Conservation (phyloP, 2,329 filamentous ascomycete species). For the Phaeosphaeria sp. region DNA sequence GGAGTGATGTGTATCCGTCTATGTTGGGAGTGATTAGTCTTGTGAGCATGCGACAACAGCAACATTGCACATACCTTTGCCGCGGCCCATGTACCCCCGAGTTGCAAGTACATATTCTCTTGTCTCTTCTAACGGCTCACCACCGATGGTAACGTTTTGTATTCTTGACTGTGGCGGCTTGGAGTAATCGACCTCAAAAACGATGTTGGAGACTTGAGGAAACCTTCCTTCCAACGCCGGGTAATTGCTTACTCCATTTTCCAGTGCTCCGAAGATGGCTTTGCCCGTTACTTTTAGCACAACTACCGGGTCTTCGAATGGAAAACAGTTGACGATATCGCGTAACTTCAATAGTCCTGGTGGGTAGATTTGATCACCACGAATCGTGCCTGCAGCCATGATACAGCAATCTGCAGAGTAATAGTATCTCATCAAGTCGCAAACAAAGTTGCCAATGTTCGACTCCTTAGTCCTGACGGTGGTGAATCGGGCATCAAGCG, state of each 20-base stretch:
- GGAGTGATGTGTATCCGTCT: slow-evolving; percentile 79
- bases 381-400: slow-evolving; percentile 23
- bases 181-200: slow-evolving; percentile 73
- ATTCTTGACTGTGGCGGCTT: slow-evolving; percentile 68
- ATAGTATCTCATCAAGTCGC: slow-evolving; percentile 86
- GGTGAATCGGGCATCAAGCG: slow-evolving; percentile 84
- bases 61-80: slow-evolving; percentile 68
- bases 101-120: slow-evolving; percentile 77
- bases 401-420: slow-evolving; percentile 69
- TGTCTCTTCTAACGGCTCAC: slow-evolving; percentile 65
- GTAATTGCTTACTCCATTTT: slow-evolving; percentile 81
- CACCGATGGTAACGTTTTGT: slow-evolving; percentile 66
- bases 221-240: slow-evolving; percentile 85
- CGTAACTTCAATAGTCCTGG: slow-evolving; percentile 78
- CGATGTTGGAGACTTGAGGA: slow-evolving; percentile 85
- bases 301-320: slow-evolving; percentile 89
- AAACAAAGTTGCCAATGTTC: slow-evolving; percentile 89
- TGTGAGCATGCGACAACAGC: too few species aligned
- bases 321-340: slow-evolving; percentile 88
- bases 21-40: too few species aligned
- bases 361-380: slow-evolving; percentile 78
- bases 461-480: slow-evolving; percentile 79
- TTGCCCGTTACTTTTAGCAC: slow-evolving; percentile 74
- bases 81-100: slow-evolving; percentile 85
- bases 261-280: slow-evolving; percentile 78